A percentile compares a stretch with the other conserved stretches of the same genome.
Conservation (phyloP, 306 rosid genomes). For the Quillaja saponaria region DNA sequence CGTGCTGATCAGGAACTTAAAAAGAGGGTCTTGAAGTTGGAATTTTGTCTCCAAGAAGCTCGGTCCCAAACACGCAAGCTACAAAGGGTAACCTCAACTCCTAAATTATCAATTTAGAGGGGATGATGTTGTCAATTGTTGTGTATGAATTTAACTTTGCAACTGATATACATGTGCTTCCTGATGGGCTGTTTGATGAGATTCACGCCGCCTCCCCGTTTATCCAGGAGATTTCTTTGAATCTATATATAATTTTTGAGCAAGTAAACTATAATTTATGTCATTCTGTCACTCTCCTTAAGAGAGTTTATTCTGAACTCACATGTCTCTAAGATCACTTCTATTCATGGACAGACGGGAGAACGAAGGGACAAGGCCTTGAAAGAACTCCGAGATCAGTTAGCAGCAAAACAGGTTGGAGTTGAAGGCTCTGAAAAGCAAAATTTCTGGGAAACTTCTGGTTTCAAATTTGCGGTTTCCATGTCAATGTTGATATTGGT, state of each 20-base stretch:
- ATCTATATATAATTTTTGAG: no score
- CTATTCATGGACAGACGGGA: conserved; percentile 60
- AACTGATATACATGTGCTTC: background rate
- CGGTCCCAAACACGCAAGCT: conserved; percentile 92
- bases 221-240: no score
- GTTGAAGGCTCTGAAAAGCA: conserved; percentile 48
- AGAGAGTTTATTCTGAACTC: no score
- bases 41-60: conserved; percentile 93
- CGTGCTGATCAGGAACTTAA: conserved; percentile 90
- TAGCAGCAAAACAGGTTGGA: conserved; percentile 54
- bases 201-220: no score
- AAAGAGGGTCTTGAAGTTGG: conserved; percentile 87
- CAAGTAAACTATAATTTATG: no score
- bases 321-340: no score
- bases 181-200: no score
- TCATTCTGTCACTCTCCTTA: no score
- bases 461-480: conserved; percentile 78
- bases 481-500: conserved; percentile 88
- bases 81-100: conserved; percentile 66
- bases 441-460: conserved; percentile 82
- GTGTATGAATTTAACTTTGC: background rate
- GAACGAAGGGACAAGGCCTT: conserved; percentile 87
- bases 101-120: background rate
- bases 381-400: conserved; percentile 78
- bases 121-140: background rate